Evolutionary conservation across 805 yeast species (phyloP), one percentile per base, ranked within the genome.

Genomic region (Kuraishia ogatae): DNA sequence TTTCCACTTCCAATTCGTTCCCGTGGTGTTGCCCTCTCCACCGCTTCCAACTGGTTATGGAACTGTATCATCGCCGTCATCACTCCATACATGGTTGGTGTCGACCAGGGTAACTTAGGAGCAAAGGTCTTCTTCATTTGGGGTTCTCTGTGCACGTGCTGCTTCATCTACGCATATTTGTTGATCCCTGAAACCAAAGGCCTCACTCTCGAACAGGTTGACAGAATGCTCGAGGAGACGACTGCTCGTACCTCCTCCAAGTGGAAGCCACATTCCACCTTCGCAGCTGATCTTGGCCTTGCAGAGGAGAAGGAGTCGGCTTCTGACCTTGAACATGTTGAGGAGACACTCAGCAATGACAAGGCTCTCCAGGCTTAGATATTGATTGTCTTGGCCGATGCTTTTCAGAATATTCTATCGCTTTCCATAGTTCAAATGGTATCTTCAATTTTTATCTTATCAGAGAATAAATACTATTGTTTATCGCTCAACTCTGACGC

Each of bases 161-260:
- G 82, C 55, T 70, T 84, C 66, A 74, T 85, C 70, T 89, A 85
- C 68, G 87, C 87, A 54, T 82, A 78, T 76, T 83, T 88, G 76
- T 78, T 78, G 61, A 82, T 89, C 57, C 83, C 83, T 63, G 93
- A 87, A 71, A 89, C 96, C 55, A 83, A 82, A 73, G 96, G 96
- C 57, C 78, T 88, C 64, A 79, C 88, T 50, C 78, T 89, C 67
- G 96, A 89, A 72, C 91, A 89, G 71, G 89, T 89, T 59, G 91
- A 88, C 67, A 61, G 65, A 59, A 67, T 70, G 71, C 56, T 69
- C 52, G 71, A 66, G 57, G 72, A 70, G 62, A 65, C 72, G 23
- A 67, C 64, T 54, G 71, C 74, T 54, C 54, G 66, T 51, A 68
- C 66, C 29, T 70, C 74, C 48, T 55, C 68, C 48, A 61, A 57